Evolutionary conservation across 352 stramenopile genomes (phyloP).

Genomic region (Globisporangium parvum): DNA sequence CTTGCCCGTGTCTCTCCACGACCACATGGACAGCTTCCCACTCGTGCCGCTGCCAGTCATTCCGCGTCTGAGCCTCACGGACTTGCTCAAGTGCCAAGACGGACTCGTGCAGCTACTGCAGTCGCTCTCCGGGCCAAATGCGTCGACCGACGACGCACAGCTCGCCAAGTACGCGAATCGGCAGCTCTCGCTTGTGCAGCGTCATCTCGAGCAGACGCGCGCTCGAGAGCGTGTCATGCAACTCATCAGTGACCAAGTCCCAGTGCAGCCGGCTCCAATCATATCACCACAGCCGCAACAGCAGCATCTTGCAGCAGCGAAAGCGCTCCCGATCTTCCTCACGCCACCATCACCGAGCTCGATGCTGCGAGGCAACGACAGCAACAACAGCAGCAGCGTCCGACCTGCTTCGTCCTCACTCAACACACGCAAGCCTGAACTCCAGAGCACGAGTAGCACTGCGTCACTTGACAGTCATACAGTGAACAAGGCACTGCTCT

Average conservation of each 20-base stretch:
- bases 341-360: not conserved
- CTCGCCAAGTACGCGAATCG: conserved; percentile 52
- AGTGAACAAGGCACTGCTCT: not conserved
- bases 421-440: not conserved
- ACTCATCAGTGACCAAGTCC: conserved; percentile 21
- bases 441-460: not conserved
- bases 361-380: not conserved
- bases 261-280: not conserved
- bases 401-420: not conserved
- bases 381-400: not conserved
- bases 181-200: conserved; percentile 46
- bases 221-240: conserved; percentile 48
- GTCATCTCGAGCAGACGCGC: conserved; percentile 42
- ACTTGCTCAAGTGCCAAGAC: conserved; percentile 38
- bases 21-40: conserved; percentile 65
- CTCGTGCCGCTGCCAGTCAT: conserved; percentile 56
- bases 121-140: conserved; percentile 18
- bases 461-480: not conserved
- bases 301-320: not conserved
- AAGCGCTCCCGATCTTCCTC: conserved; percentile 12
- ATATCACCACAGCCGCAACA: not conserved
- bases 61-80: conserved; percentile 27
- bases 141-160: conserved; percentile 29
- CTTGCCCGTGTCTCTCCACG: conserved; percentile 16
- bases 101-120: conserved; percentile 30